A percentile compares a stretch with the other conserved stretches of the same genome.
Evolutionary conservation across 352 stramenopile genomes (phyloP).

Genomic region (Heterotrichella gracilis): DNA sequence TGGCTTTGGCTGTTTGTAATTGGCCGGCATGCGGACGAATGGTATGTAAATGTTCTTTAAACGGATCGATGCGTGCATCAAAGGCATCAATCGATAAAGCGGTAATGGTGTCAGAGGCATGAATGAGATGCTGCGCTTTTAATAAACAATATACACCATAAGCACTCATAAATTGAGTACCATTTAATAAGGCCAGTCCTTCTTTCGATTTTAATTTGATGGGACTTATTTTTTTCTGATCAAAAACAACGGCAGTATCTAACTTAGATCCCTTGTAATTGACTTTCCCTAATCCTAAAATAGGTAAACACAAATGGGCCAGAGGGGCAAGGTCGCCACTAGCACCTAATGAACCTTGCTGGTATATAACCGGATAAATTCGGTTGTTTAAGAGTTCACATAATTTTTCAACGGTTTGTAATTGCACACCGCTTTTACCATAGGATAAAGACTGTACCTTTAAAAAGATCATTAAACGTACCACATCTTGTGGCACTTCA

Average conservation of each 20-base stretch:
- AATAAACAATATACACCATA: conserved; percentile 38
- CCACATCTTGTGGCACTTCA: conserved; percentile 33
- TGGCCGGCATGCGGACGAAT: conserved; percentile 38
- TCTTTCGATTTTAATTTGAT: conserved; percentile 45
- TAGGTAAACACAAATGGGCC: conserved; percentile 40
- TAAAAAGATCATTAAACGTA: conserved; percentile 42
- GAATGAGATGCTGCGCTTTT: conserved; percentile 34
- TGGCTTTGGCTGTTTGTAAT: conserved; percentile 28
- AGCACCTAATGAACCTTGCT: conserved; percentile 43
- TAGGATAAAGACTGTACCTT: conserved; percentile 49
- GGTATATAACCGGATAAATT: conserved; percentile 39
- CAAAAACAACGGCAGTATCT: conserved; percentile 32
- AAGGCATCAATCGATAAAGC: conserved; percentile 42
- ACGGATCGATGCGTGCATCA: conserved; percentile 43
- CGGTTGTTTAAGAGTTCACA: conserved; percentile 42
- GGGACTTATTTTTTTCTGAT: conserved; percentile 30
- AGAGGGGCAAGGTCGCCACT: conserved; percentile 44
- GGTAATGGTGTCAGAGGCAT: conserved; percentile 37
- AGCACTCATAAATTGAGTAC: conserved; percentile 47
- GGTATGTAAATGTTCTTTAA: conserved; percentile 46
- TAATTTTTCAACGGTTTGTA: conserved; percentile 36
- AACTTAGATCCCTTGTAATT: conserved; percentile 23
- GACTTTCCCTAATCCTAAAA: conserved; percentile 44
- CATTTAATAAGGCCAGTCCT: conserved; percentile 52
- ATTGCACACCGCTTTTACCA: conserved; percentile 40